These are phyloP conservation scores for Cladosporium sp. DNA, from an alignment of 2,329 filamentous ascomycete genomes.

Conservation along the genomic window DNA sequence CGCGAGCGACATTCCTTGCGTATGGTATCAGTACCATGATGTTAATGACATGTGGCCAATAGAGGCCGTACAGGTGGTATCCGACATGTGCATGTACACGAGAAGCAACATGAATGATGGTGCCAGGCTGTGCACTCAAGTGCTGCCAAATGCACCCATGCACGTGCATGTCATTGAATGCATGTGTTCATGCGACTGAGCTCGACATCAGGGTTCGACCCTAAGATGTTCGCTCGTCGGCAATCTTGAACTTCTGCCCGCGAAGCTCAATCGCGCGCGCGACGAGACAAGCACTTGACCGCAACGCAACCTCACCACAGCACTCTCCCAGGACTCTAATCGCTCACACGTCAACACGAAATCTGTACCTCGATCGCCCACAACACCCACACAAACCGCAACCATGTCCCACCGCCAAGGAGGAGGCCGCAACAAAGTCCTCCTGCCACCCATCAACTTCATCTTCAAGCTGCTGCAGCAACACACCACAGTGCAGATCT, in stretches of 20 bases:
- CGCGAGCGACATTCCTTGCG: too few species aligned
- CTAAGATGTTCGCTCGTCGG: background rate
- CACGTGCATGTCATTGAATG: too few species aligned
- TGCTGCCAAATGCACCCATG: too few species aligned
- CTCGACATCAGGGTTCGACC: background rate
- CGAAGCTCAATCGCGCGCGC: conserved; percentile 3
- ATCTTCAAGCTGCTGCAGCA: conserved; percentile 89
- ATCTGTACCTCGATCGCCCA: background rate
- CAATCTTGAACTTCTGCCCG: background rate
- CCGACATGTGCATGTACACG: too few species aligned
- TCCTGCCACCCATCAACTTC: conserved; percentile 77
- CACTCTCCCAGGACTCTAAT: background rate
- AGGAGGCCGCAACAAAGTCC: conserved; percentile 56
- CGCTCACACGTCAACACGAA: background rate
- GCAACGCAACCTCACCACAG: background rate
- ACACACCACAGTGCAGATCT: conserved; percentile 83
- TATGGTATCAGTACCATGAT: too few species aligned
- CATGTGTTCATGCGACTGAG: too few species aligned
- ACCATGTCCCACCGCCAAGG: conserved; percentile 51
- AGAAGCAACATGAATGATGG: too few species aligned
- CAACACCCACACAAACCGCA: background rate
- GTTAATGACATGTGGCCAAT: too few species aligned
- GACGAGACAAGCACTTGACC: background rate
- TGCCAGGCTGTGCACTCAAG: too few species aligned
- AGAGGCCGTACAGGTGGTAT: too few species aligned